phyloP scores from a whole-genome alignment of 306 rosid species.

The Cucurbita argyrosperma region DNA sequence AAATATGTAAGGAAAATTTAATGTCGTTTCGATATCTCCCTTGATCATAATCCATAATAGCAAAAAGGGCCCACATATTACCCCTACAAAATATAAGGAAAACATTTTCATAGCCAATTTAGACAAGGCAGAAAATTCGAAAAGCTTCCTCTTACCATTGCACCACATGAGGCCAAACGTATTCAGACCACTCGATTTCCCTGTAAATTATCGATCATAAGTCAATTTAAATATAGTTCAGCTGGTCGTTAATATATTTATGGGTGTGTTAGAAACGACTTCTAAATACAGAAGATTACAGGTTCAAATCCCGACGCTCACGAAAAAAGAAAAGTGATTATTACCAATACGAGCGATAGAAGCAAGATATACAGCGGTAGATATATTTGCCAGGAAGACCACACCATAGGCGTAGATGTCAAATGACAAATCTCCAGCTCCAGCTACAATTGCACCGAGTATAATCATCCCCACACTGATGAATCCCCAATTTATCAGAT shows the following conservation, averaged over 20 bases:
- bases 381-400: constrained; percentile 73
- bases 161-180: constrained; percentile 83
- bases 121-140: not conserved
- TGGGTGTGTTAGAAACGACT: not conserved
- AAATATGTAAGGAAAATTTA: constrained; percentile 39
- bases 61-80: constrained; percentile 58
- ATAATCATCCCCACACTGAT: constrained; percentile 89
- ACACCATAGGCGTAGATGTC: constrained; percentile 67
- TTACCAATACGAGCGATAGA: constrained; percentile 80
- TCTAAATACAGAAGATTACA: not conserved
- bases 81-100: constrained; percentile 25
- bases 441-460: constrained; percentile 88
- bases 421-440: constrained; percentile 85
- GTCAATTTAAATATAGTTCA: no score
- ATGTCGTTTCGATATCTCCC: constrained; percentile 38
- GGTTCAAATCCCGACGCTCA: no score
- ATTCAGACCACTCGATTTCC: constrained; percentile 59
- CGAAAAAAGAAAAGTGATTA: not conserved
- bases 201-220: constrained; percentile 12
- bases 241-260: no score
- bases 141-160: constrained; percentile 36
- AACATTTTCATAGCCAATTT: not conserved
- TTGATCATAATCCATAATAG: constrained; percentile 39
- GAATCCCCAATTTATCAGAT: not conserved
- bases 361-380: constrained; percentile 90